Evolutionary conservation across 2,329 filamentous ascomycete genomes (phyloP).

Genomic region (Fusarium succisae): DNA sequence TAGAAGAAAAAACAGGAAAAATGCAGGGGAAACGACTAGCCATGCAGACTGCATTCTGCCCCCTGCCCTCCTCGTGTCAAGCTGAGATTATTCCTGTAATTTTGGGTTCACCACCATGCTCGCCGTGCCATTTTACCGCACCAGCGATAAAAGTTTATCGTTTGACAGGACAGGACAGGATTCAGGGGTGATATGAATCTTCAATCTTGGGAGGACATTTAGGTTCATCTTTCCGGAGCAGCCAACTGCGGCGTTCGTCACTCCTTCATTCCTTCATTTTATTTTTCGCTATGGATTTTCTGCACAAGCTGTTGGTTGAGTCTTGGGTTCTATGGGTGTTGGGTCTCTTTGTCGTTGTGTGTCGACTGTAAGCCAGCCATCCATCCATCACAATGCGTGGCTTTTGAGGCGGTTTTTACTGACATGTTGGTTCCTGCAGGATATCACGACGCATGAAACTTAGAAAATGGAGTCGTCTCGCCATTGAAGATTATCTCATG

Average conservation of each 20-base stretch:
- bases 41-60: not conserved
- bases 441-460: conserved; percentile 50
- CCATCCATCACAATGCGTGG: not conserved
- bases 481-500: conserved; percentile 68
- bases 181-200: not conserved
- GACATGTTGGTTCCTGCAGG: not conserved
- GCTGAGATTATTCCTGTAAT: not conserved
- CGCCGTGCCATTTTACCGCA: not conserved
- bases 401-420: not conserved
- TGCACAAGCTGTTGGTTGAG: conserved; percentile 40
- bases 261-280: not conserved
- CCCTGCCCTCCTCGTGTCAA: not conserved
- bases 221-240: not conserved
- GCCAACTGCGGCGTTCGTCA: not conserved
- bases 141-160: not conserved
- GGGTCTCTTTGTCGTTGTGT: conserved; percentile 40
- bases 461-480: conserved; percentile 57
- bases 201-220: not conserved
- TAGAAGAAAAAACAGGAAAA: not conserved
- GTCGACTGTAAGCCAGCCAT: conserved; percentile 35
- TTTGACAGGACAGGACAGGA: not conserved
- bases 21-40: conserved; percentile 5
- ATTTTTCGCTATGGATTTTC: conserved; percentile 39
- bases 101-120: not conserved
- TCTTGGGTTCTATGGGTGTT: conserved; percentile 45